These are phyloP conservation scores for Gryganskiella cystojenkinii DNA, from an alignment of 192 early-diverging fungal genomes.

Conservation along the genomic window DNA sequence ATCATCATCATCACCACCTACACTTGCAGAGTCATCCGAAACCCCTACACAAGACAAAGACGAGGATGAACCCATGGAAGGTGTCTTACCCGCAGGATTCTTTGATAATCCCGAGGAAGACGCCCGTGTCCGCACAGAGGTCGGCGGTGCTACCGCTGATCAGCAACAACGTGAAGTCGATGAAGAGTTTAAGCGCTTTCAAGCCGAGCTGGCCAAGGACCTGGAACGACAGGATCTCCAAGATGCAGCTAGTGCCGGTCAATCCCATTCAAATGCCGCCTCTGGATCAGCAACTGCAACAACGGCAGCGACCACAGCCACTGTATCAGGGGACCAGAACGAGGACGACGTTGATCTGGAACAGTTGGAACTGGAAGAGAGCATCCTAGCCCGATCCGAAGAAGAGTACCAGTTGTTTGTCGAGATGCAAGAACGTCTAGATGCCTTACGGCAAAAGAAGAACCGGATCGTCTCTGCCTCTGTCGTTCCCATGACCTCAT, in stretches of 20 bases:
- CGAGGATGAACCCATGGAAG: conserved; percentile 32
- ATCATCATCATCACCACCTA: not conserved
- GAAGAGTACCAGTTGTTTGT: conserved; percentile 47
- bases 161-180: conserved; percentile 43
- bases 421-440: conserved; percentile 42
- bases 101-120: conserved; percentile 64
- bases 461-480: conserved; percentile 9
- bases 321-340: conserved; percentile 1
- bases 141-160: conserved; percentile 46
- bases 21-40: not conserved
- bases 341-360: conserved; percentile 38
- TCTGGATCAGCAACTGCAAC: not conserved
- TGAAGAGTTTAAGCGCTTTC: conserved; percentile 37
- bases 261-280: not conserved
- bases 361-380: conserved; percentile 42
- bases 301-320: not conserved
- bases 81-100: conserved; percentile 61
- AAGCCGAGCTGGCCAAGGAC: conserved; percentile 37
- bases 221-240: conserved; percentile 35
- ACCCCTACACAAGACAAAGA: not conserved
- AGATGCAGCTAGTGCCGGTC: not conserved
- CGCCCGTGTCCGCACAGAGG: conserved; percentile 49
- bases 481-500: not conserved
- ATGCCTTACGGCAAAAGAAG: conserved; percentile 42
- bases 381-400: conserved; percentile 32